Base-by-base conservation (phyloP, 2,329 filamentous ascomycete genomes). In the Beauveria rudraprayagi region DNA sequence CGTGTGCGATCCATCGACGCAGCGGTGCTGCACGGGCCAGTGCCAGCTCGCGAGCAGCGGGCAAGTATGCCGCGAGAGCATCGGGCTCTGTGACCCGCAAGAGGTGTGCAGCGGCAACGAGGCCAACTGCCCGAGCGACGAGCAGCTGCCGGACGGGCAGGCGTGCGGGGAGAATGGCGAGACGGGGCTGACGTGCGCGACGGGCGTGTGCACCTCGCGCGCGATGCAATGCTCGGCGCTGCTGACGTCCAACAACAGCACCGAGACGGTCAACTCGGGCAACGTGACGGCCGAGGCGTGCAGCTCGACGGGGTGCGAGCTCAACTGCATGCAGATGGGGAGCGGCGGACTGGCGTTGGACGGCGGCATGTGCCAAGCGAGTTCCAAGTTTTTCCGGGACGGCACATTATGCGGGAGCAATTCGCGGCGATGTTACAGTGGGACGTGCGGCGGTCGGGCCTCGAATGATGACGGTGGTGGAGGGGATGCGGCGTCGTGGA, bases 151-250 rank as follows among this genome's bases (percentile, higher is more conserved):
- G 0, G 85, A 95, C 71, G 91, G 83, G 65, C 76, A 82, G 9
- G 73, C 74, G 34, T 96, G 91, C 69, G 89, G 89, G 17, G 76
- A 70, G 50, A 86, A 70, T 50, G 86, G 85, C 22, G 47, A 19
- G 16, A 28, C 71, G 1, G 82, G 82, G 2, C 78, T 94, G 37
- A 77, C 83, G 44, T 96, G 91, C 70, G 89, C 91, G 26, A 90
- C 87, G 56, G 91, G 91, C 16, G 90, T 94, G 73, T 96, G 91
- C 74, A 96, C 91, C 7, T 91, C 87, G 61, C 85, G 91, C 64
- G 83, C 94, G 71, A 80, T 85, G 69, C 91, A 96, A 75, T 96
- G 91, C 77, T 86, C 84, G 2, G 78, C 92, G 28, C 89, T 95
- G 81, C 90, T 90, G 24, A 83, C 87, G 65, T 86, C 85, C 0